phyloP scores from a whole-genome alignment of 768 basidiomycete genomes.

The Mycena venus region DNA sequence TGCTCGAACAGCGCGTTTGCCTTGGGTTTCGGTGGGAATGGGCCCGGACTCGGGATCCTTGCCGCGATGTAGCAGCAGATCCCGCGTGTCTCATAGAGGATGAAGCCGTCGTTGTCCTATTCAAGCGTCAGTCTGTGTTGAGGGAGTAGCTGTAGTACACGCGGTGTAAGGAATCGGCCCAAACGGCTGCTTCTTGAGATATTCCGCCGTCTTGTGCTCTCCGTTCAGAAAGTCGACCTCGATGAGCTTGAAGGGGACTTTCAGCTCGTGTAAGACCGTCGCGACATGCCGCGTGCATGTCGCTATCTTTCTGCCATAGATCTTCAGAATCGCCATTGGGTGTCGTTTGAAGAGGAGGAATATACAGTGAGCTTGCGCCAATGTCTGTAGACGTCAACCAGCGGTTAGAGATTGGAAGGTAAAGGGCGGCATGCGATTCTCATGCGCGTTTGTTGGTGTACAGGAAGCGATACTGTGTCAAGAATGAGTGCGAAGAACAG shows the following conservation, averaged over 20 bases:
- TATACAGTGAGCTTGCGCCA: too few relatives aligned
- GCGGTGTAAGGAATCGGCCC: constrained; percentile 48
- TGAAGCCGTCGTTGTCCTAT: constrained; percentile 62
- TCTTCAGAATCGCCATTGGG: constrained; percentile 18
- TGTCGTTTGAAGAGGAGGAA: too few relatives aligned
- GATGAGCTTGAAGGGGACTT: constrained; percentile 29
- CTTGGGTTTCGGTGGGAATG: constrained; percentile 45
- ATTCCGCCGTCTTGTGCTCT: constrained; percentile 52
- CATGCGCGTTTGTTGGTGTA: too few relatives aligned
- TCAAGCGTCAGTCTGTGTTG: neutral
- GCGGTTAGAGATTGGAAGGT: too few relatives aligned
- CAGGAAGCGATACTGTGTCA: too few relatives aligned
- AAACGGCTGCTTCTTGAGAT: constrained; percentile 58
- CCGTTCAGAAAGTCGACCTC: constrained; percentile 40
- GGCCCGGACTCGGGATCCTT: constrained; percentile 58
- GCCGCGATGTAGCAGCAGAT: constrained; percentile 59
- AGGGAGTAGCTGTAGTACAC: neutral
- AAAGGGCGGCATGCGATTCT: too few relatives aligned
- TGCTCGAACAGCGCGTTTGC: too few relatives aligned
- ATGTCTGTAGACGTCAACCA: too few relatives aligned
- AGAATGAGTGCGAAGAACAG: too few relatives aligned
- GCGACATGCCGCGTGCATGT: constrained; percentile 21
- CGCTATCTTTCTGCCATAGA: constrained; percentile 10
- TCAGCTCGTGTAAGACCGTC: constrained; percentile 20
- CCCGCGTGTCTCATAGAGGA: constrained; percentile 62